A percentile compares a stretch with the other conserved stretches of the same genome.
Evolutionary conservation across 2,329 filamentous ascomycete genomes (phyloP).

Genomic region (Colletotrichum graminicola): DNA sequence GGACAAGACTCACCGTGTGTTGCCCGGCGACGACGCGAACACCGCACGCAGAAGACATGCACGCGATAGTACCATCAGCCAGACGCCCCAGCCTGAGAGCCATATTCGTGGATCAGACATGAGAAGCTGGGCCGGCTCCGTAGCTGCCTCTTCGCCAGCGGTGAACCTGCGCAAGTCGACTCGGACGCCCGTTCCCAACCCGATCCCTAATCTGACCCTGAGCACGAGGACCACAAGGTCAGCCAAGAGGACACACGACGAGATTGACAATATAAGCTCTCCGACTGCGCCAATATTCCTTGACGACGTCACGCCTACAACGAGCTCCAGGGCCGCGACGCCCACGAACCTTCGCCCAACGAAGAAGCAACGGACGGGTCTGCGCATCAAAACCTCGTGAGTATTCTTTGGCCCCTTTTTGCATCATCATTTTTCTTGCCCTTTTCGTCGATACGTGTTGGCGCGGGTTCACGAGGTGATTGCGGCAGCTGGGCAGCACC

Average conservation of each 20-base stretch:
- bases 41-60: conserved; percentile 55
- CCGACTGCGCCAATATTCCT: conserved; percentile 64
- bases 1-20: conserved; percentile 42
- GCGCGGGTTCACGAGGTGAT: conserved; percentile 26
- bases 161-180: conserved; percentile 37
- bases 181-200: conserved; percentile 34
- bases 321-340: conserved; percentile 71
- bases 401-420: conserved; percentile 51
- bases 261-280: conserved; percentile 65
- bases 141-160: conserved; percentile 46
- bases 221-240: conserved; percentile 61
- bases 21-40: conserved; percentile 46
- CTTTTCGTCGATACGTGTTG: conserved; percentile 11
- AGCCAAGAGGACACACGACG: conserved; percentile 67
- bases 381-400: conserved; percentile 78
- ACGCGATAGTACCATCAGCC: conserved; percentile 55
- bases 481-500: conserved; percentile 14
- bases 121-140: conserved; percentile 44
- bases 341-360: conserved; percentile 66
- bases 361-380: conserved; percentile 72
- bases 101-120: conserved; percentile 50
- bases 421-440: background rate
- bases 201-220: conserved; percentile 17
- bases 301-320: conserved; percentile 59
- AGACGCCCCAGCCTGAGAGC: conserved; percentile 52